Base-by-base conservation (phyloP, 192 early-diverging fungal species). In the Geranomyces michiganensis region DNA sequence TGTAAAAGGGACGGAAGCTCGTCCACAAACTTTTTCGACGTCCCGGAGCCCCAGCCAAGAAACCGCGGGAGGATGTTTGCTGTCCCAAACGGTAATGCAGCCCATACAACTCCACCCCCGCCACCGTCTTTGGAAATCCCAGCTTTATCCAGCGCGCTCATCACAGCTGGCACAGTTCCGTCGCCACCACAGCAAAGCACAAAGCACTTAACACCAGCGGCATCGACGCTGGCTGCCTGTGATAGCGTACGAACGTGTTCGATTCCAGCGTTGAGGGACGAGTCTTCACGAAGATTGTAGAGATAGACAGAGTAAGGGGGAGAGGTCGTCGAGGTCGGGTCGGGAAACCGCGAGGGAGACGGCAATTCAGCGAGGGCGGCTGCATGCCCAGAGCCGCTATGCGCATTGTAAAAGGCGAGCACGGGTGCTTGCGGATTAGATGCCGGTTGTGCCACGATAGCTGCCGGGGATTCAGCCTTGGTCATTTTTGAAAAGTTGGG, bases 11-110 rank as follows among this genome's bases (percentile, higher is more conserved):
- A 21, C 7, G 55, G 24, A 13, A 70, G 51, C 19, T 47, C 43
- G 44, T 70, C 68, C 0, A 62, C 32, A 33, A 53, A 70, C 8
- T 21, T 55, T 21, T 43, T 33, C 19, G 30, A 21, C 56, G 48
- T 70, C 24, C 56, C 30, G 19, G 47, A 15, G 27, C 68, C 68
- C 68, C 68, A 70, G n/a, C 68, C 68, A 8, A 61, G 21, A 62
- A 70, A 70, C 15, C 58, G 55, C 15, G 68, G 30, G 19, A 70
- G 44, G 19, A 70, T 70, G 45, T 70, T 70, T 41, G 68, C 68
- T 9, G 68, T 70, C 10, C 68, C 68, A 62, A 70, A 70, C 27
- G 68, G 68, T 12, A 70, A 43, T 1, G 48, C 68, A 36, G 26
- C 56, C 22, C 62, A 70, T 24, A 68, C 66, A 2, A 47, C 51